Percentiles rank a stretch among this genome's conserved stretches.
phyloP scores from a whole-genome alignment of 805 yeast genomes.

The Yamadazyma sp. region DNA sequence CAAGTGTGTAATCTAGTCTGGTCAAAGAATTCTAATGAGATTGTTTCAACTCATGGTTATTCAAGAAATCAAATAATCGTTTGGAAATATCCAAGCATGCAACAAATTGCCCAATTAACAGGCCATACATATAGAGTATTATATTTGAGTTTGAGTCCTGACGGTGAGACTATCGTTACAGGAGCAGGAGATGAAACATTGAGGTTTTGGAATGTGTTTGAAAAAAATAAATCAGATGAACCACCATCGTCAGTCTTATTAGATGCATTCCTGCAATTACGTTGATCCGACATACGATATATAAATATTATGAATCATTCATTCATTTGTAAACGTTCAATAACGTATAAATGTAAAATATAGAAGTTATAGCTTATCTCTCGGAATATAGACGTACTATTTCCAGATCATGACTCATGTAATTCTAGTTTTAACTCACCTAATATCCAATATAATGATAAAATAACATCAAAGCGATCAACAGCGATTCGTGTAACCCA shows the following conservation, averaged over 20 bases:
- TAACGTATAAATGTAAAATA: too few relatives aligned
- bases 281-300: too few relatives aligned
- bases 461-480: too few relatives aligned
- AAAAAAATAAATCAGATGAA: slow-evolving; percentile 58
- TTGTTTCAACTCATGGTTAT: slow-evolving; percentile 94
- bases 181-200: slow-evolving; percentile 99
- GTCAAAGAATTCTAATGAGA: slow-evolving; percentile 88
- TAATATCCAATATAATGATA: too few relatives aligned
- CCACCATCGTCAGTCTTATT: slow-evolving; percentile 62
- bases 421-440: too few relatives aligned
- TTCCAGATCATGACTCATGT: too few relatives aligned
- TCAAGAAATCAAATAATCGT: slow-evolving; percentile 85
- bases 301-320: too few relatives aligned
- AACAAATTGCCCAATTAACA: slow-evolving; percentile 87
- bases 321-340: too few relatives aligned
- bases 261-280: slow-evolving; percentile 71
- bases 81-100: slow-evolving; percentile 93
- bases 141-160: slow-evolving; percentile 87
- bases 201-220: slow-evolving; percentile 93
- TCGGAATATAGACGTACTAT: too few relatives aligned
- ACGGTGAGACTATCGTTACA: slow-evolving; percentile 94
- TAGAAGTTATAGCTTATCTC: too few relatives aligned
- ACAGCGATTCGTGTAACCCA: too few relatives aligned
- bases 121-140: slow-evolving; percentile 94
- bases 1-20: slow-evolving; percentile 93